phyloP scores from a whole-genome alignment of 164 flowering plant genomes.

The Echeveria elegans region DNA sequence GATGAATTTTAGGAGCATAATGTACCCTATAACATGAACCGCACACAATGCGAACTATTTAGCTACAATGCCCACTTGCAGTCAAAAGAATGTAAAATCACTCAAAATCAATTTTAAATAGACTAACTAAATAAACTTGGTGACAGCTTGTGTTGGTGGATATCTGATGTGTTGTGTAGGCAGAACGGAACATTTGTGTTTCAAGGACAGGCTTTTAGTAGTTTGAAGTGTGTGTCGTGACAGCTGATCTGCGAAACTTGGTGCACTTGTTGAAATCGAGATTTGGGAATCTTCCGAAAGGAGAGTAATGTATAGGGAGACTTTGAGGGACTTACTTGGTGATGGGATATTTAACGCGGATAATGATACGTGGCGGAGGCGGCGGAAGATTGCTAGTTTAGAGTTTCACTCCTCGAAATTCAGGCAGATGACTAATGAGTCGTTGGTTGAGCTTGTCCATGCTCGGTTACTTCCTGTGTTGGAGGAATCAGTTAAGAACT shows the following conservation, averaged over 20 bases:
- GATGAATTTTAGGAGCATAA: too few species aligned
- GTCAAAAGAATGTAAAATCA: too few species aligned
- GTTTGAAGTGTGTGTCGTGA: conserved; percentile 60
- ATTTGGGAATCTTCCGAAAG: conserved; percentile 66
- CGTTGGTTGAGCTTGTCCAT: conserved; percentile 61
- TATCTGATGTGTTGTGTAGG: conserved; percentile 30
- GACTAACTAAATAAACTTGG: too few species aligned
- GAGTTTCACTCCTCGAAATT: conserved; percentile 82
- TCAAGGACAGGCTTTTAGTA: conserved; percentile 62
- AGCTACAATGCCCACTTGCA: too few species aligned
- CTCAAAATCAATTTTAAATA: too few species aligned
- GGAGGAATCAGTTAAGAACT: conserved; percentile 22
- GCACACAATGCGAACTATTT: too few species aligned
- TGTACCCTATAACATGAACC: too few species aligned
- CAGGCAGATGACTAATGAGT: conserved; percentile 45
- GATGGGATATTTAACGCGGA: conserved; percentile 81
- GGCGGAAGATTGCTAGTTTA: conserved; percentile 76
- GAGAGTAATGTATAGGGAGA: conserved; percentile 39
- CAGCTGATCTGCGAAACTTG: conserved; percentile 69
- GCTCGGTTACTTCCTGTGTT: conserved; percentile 53
- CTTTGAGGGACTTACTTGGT: conserved; percentile 65
- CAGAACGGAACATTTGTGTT: conserved; percentile 59
- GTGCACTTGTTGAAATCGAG: conserved; percentile 74
- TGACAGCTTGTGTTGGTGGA: too few species aligned
- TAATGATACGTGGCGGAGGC: conserved; percentile 66